Evolutionary conservation across 306 rosid species (phyloP), one percentile per base, ranked within the genome.

Genomic region (Glycine tomentella): DNA sequence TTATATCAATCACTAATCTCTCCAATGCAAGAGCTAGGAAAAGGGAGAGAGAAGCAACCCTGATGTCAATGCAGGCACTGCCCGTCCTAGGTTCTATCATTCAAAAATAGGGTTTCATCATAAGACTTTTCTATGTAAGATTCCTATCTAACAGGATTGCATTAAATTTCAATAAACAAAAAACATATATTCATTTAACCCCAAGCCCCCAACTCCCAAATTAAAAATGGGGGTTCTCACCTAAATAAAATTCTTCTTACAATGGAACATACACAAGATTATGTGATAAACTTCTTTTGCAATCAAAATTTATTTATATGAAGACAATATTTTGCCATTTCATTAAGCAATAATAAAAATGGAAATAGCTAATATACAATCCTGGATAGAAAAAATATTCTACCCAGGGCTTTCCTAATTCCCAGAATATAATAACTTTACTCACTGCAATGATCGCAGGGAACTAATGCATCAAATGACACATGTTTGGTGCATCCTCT

Each of bases 401-500:
- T 57, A 49, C 66, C 31, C 50, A 49, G 0, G 57, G 72, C 17
- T 76, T 73, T 77, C 51, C 63, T 62, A 25, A 81, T 58, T 75
- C 65, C 78, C 56, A 61, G 11, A 61, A 79, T 58, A 75, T 75
- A 50, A 17, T 63, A 78, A 82, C 66, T 82, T 77, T 42, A 89
- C 97, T 95, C 86, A 95, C 99, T 2, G 57, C 99, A 95, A 80
- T 80, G 77, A 87, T 86, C 91, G 15, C 99, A 95, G 74, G 97
- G 97, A 88, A 91, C 91, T 9, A 85, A 53, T 25, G 98, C 90
- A 79, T 90, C 85, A 84, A 92, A 87, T 44, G 98, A 93, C 69
- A 93, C 76, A 58, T 85, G 67, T 85, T 84, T 93, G 78, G 87
- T 90, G 90, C 99, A 93, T 79, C 99, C 99, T 78, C 87, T 83